Evolutionary conservation across 306 rosid genomes (phyloP), one percentile per base, ranked within the genome.

Genomic region (Betula pendula): DNA sequence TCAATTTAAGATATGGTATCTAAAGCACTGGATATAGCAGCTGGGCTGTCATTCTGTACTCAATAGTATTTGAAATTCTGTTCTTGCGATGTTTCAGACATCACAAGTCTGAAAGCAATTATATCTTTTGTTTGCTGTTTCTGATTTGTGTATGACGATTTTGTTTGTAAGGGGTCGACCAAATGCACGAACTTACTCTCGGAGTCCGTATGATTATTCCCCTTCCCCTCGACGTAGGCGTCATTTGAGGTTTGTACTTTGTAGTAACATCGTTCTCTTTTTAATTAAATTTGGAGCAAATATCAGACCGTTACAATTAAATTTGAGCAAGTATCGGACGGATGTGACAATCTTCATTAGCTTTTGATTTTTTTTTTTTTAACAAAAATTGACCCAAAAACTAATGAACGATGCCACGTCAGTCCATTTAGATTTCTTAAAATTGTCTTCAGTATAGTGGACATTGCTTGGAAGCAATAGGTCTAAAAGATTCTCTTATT

Each of bases 171-270:
- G 86, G 80, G 74, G 86, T 73, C 68, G 72, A 44, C 84, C 89
- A 47, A 77, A 79, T 58, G 78, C 59, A 13, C 81, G 68, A 17
- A 73, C 90, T 12, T 87, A 84, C 62, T 87, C 98, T 16, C 85
- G 19, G 2, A 80, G 92, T 77, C 85, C 92, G 0, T 85, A 81
- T 53, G 84, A 75, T 55, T 78, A 85, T 79, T 80, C 95, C 35
- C 89, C 90, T 45, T 79, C 88, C 20, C 84, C 87, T 16, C 69
- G 88, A 69, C 77, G 59, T 6, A 80, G 90, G 65, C 85, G 47
- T 29, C 74, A 88, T 79, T 88, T 90, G 50, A 84, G 92, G 96
- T 89, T 53, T 44, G 73, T 53, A 35, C 40, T 35, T 35, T 35
- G 40, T 6, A 35, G 5, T 6, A 3, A 2, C 40, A 35, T 35